These are phyloP conservation scores for Prasinococcaceae sp. DNA, from an alignment of 139 green algal genomes.

Conservation along the genomic window DNA sequence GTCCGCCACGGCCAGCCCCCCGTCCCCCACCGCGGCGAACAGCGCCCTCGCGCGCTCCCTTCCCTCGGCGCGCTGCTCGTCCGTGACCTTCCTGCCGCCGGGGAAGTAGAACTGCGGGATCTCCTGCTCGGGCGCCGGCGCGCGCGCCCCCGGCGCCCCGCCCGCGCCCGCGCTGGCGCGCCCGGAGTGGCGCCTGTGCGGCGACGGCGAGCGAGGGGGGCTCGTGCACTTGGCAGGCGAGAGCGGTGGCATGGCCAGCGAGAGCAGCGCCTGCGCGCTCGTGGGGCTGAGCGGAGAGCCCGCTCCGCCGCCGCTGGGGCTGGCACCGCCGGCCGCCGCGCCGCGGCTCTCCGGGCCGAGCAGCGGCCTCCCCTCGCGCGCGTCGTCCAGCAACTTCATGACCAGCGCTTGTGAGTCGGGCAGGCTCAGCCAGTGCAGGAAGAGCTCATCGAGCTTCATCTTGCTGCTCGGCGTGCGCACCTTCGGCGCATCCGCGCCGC, in stretches of 20 bases:
- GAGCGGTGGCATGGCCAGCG: constrained; percentile 51
- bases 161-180: no score
- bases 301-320: no score
- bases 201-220: constrained; percentile 28
- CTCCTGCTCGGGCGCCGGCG: background rate
- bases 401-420: constrained; percentile 76
- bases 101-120: constrained; percentile 82
- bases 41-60: background rate
- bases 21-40: constrained; percentile 1
- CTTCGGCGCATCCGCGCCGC: no score
- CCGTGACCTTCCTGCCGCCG: constrained; percentile 8
- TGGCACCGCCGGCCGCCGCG: constrained; percentile 1
- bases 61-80: constrained; percentile 2
- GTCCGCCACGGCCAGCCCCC: background rate
- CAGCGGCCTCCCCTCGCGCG: constrained; percentile 47
- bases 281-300: constrained; percentile 25
- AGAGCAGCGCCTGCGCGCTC: constrained; percentile 17
- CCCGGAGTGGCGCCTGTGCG: no score
- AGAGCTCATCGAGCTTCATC: constrained; percentile 90
- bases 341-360: constrained; percentile 10
- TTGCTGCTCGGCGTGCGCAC: constrained; percentile 58
- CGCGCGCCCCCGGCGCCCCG: background rate
- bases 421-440: constrained; percentile 88
- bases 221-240: constrained; percentile 54
- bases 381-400: constrained; percentile 63